phyloP scores from a whole-genome alignment of 129 eudicot species.

The Scalesia atractyloides region DNA sequence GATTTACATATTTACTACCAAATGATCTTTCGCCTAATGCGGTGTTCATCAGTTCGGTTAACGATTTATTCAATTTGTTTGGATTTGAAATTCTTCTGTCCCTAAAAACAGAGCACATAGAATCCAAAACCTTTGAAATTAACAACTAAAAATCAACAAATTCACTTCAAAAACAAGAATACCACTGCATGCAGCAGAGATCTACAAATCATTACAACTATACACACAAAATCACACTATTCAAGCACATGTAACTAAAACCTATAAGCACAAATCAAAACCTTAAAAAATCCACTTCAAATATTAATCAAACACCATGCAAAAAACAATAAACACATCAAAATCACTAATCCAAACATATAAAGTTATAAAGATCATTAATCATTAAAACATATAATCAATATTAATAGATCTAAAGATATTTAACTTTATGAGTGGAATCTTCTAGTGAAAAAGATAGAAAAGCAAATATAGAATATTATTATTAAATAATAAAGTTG shows the following conservation, averaged over 20 bases:
- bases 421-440: conserved; percentile 27
- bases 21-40: too few species aligned
- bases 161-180: conserved; percentile 4
- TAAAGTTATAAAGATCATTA: neutral
- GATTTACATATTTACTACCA: too few species aligned
- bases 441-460: conserved; percentile 21
- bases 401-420: neutral
- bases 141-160: conserved; percentile 1
- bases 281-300: conserved; percentile 15
- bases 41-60: too few species aligned
- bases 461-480: neutral
- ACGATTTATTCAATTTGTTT: too few species aligned
- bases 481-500: neutral
- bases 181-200: conserved; percentile 31
- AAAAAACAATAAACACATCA: conserved; percentile 11
- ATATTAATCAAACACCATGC: conserved; percentile 3
- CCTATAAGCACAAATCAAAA: neutral
- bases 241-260: conserved; percentile 15
- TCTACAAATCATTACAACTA: conserved; percentile 19
- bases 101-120: conserved; percentile 2
- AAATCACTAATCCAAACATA: neutral
- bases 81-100: too few species aligned
- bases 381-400: neutral
- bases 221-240: neutral
- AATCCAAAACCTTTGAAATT: neutral